Percentiles rank a stretch among this genome's conserved stretches.
These are phyloP conservation scores for Leccinum uliginosum DNA, from an alignment of 768 basidiomycete species.

Conservation along the genomic window DNA sequence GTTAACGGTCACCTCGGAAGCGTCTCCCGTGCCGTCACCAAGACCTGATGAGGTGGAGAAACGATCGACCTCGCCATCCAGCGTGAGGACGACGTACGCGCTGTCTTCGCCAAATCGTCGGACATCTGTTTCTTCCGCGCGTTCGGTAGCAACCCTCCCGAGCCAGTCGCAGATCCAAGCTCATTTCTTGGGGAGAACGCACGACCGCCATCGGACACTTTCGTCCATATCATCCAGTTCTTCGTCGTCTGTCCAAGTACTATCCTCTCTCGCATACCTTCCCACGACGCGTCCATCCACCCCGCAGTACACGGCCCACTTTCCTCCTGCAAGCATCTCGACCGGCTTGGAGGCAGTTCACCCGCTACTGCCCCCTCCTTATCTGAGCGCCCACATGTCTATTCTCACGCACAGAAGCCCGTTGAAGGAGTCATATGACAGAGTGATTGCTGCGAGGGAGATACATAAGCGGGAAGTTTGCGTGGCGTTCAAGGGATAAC, in stretches of 20 bases:
- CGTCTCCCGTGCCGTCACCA: slow-evolving; percentile 41
- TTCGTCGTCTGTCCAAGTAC: slow-evolving; percentile 45
- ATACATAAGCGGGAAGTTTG: slow-evolving; percentile 21
- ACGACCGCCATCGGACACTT: slow-evolving; percentile 50
- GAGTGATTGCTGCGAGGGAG: slow-evolving; percentile 56
- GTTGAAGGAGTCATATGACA: slow-evolving; percentile 65
- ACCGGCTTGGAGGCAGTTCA: slow-evolving; percentile 59
- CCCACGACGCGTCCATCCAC: slow-evolving; percentile 36
- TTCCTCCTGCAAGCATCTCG: slow-evolving; percentile 58
- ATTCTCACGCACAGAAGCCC: slow-evolving; percentile 62
- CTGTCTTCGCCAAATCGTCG: slow-evolving; percentile 37
- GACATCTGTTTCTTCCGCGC: slow-evolving; percentile 55
- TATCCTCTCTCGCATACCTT: slow-evolving; percentile 54
- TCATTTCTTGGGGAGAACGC: slow-evolving; percentile 29
- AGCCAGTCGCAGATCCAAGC: slow-evolving; percentile 31
- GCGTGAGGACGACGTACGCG: slow-evolving; percentile 34
- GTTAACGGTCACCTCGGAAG: slow-evolving; percentile 54
- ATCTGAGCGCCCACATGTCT: slow-evolving; percentile 66
- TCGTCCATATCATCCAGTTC: slow-evolving; percentile 52
- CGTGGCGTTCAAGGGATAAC: background rate
- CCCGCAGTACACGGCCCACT: slow-evolving; percentile 52
- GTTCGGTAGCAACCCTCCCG: slow-evolving; percentile 58
- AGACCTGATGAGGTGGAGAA: slow-evolving; percentile 20
- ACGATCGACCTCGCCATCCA: slow-evolving; percentile 34
- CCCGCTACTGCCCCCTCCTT: slow-evolving; percentile 68